Evolutionary conservation across 495 filamentous ascomycete genomes (phyloP).

Genomic region (Lindgomyces ingoldianus): DNA sequence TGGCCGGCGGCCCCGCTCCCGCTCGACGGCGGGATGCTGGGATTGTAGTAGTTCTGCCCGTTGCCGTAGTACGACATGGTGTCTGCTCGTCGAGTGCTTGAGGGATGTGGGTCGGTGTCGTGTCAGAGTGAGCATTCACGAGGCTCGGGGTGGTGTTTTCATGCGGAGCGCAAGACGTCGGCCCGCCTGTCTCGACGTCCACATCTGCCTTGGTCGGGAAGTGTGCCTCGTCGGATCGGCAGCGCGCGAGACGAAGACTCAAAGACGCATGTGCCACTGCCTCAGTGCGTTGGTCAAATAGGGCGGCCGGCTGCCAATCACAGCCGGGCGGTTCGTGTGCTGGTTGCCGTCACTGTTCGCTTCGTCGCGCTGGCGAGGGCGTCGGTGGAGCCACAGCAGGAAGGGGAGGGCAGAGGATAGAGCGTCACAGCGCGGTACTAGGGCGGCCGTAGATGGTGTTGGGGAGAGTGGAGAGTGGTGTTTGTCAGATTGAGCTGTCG

Average conservation of each 20-base stretch:
- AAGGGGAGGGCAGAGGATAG: background rate
- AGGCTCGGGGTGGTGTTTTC: constrained; percentile 29
- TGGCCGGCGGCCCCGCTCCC: constrained; percentile 5
- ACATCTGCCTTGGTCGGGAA: constrained; percentile 27
- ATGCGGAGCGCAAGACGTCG: constrained; percentile 22
- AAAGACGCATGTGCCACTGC: constrained; percentile 1
- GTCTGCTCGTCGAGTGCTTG: background rate
- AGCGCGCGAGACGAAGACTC: background rate
- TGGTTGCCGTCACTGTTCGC: no score
- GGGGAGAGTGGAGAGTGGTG: background rate
- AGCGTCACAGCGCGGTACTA: no score
- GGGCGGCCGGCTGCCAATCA: background rate
- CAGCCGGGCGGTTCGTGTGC: constrained; percentile 2
- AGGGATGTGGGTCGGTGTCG: background rate
- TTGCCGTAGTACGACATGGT: constrained; percentile 56
- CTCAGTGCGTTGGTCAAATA: background rate
- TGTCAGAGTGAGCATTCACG: constrained; percentile 30
- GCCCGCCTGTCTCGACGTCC: constrained; percentile 15
- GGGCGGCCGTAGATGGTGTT: background rate
- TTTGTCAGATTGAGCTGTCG: background rate
- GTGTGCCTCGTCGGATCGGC: constrained; percentile 16
- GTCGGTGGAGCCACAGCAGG: background rate
- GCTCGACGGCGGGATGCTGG: constrained; percentile 38
- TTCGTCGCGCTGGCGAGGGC: background rate
- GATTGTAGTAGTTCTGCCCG: constrained; percentile 51